Base-by-base conservation (phyloP, 148 eudicot genomes). In the Fagopyrum tataricum region DNA sequence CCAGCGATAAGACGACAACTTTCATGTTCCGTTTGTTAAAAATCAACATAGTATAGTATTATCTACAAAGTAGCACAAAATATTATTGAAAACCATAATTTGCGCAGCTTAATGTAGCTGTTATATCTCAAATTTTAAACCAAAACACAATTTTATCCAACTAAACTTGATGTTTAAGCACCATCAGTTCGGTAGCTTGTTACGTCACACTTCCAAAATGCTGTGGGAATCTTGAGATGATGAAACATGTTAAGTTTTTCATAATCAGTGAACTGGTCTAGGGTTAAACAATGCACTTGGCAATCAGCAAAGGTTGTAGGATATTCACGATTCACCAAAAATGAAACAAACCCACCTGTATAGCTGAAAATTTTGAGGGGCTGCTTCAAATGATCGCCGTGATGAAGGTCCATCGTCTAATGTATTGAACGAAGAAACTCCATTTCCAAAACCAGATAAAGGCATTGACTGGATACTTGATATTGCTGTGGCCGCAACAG, bases 401-500 rank as follows among this genome's bases (percentile, higher is more conserved):
- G 91, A 73, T 72, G 87, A 82, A 67, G 71, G 75, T 26, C 89
- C 94, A 75, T 95, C 97, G 64, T 94, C 98, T 73, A 83, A 74
- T 40, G 89, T 61, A 68, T 77, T 95, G 72, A 95, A 95, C 26
- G 98, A 95, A 77, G 97, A 90, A 71, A 82, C 79, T 52, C 86
- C 80, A 76, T 80, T 78, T 72, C 89, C 93, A 82, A 77, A 91
- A 68, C 93, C 94, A 9, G 97, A 90, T 69, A 95, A 78, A 58
- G 99, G 94, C 96, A 88, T 95, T 59, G 96, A 85, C 78, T 86
- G 93, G 72, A 92, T 82, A 72, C 95, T 82, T 53, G 98, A 93
- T 75, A 93, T 93, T 76, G 96, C 93, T 39, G 98, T 86, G 55
- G 96, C 94, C 59, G 93, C 88, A 74, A 69, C 80, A 79, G 98